phyloP scores from a whole-genome alignment of 495 filamentous ascomycete genomes.

The Aspergillus cavernicola region DNA sequence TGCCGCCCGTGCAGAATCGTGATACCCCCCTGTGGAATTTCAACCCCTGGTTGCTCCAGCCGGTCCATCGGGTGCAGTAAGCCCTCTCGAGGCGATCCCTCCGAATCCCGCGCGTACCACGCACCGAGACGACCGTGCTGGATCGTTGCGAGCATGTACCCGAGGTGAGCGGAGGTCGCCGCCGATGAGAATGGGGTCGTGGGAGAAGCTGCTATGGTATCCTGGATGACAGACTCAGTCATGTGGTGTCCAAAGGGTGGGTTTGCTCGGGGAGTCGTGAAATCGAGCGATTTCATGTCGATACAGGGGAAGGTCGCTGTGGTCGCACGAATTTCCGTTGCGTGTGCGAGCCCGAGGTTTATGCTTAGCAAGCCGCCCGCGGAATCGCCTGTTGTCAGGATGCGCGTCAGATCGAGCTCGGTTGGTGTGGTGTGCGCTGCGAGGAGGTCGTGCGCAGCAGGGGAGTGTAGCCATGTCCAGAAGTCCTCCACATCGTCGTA shows the following conservation, averaged over 20 bases:
- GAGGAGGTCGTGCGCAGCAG: conserved; percentile 16
- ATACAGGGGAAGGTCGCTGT: neutral
- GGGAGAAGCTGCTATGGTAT: neutral
- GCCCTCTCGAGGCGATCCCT: neutral
- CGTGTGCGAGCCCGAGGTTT: conserved; percentile 19
- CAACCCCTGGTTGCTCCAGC: neutral
- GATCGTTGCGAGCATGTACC: neutral
- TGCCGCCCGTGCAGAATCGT: neutral
- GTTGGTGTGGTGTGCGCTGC: conserved; percentile 15
- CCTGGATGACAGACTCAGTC: neutral
- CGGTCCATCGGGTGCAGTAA: neutral
- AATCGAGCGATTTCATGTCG: neutral
- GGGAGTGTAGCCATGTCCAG: conserved; percentile 45
- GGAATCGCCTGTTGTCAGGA: conserved; percentile 29
- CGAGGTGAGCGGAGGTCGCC: neutral
- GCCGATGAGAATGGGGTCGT: neutral
- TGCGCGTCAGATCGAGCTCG: conserved; percentile 24
- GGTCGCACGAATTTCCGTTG: neutral
- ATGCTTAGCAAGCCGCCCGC: conserved; percentile 36
- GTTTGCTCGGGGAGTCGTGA: neutral
- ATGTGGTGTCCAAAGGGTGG: neutral
- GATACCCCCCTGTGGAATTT: conserved; percentile 1
- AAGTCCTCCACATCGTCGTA: conserved; percentile 47
- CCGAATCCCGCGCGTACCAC: neutral
- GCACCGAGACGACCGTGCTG: neutral